These are phyloP conservation scores for Fusarium buharicum DNA, from an alignment of 2,329 filamentous ascomycete species.

Conservation along the genomic window DNA sequence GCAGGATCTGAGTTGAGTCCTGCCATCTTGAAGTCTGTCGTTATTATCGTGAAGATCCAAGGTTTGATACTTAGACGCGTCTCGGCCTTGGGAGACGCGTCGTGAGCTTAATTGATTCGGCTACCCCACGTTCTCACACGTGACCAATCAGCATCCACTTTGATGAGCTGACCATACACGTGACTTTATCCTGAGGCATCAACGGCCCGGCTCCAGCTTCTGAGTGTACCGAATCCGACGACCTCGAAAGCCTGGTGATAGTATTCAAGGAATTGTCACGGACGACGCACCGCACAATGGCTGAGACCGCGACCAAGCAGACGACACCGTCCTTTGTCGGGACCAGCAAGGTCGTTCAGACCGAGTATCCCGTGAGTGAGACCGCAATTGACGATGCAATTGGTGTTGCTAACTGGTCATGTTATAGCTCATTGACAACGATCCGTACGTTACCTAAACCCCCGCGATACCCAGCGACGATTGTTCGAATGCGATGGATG, in stretches of 20 bases:
- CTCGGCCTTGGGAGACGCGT: constrained; percentile 37
- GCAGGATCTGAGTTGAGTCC: constrained; percentile 42
- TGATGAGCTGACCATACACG: constrained; percentile 46
- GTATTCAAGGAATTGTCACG: constrained; percentile 46
- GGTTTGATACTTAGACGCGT: constrained; percentile 25
- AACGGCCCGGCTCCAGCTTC: constrained; percentile 37
- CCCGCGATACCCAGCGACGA: constrained; percentile 6
- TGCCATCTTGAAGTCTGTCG: constrained; percentile 9
- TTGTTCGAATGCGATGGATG: background rate
- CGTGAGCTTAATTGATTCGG: constrained; percentile 41
- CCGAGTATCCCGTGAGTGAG: constrained; percentile 84
- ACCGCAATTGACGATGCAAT: constrained; percentile 37
- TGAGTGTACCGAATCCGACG: constrained; percentile 39
- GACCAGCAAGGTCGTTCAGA: constrained; percentile 77
- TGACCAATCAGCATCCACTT: constrained; percentile 29
- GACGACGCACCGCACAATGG: constrained; percentile 51
- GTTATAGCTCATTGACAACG: constrained; percentile 94
- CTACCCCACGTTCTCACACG: background rate
- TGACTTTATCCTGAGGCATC: constrained; percentile 49
- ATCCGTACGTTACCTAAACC: constrained; percentile 74
- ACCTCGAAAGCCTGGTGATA: constrained; percentile 42
- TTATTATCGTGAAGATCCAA: background rate
- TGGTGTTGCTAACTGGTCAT: constrained; percentile 43
- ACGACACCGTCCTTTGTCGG: constrained; percentile 50
- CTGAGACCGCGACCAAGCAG: constrained; percentile 54